Base-by-base conservation (phyloP, 768 basidiomycete genomes). In the Xerocomus potaroensis region DNA sequence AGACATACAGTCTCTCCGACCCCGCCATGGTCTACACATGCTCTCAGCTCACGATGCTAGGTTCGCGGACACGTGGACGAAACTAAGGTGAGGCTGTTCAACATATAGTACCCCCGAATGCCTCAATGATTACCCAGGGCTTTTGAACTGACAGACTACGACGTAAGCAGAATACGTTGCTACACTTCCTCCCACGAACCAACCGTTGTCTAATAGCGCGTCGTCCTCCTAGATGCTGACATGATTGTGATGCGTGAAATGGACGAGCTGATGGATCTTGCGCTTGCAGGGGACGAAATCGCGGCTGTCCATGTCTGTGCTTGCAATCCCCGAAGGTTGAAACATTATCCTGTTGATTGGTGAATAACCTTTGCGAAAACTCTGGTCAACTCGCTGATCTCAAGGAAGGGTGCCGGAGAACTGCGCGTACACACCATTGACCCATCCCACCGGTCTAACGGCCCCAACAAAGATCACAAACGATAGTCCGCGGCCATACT, bases 321-420 rank as follows among this genome's bases (percentile, higher is more conserved):
- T 4, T 99, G 95, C 71, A 99, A 99, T 66, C 95, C 94, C 7
- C 78, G 82, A 31, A 84, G 81, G 60, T 63, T 95, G 16, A 50
- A 74, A 3, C 90, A 94, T 64, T 99, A 99, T 68, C 95, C 95
- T 8, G 57, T 67, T 4, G 92, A 96, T 62, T 99, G 95, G 96
- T 76, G 42, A 62, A 71, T 40, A 29, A 23, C 5, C 32, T 38
- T 45, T 27, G n/a, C 30, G 24, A n/a, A 24, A 3, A 22, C 4
- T 19, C 34, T 16, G 7, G 4, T 34, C 45, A 33, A 14, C 24
- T 37, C 30, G 26, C 50, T 51, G 34, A 45, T 35, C 34, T 33
- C 34, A 41, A 14, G 55, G 1, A 51, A 97, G 95, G 95, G 75
- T 81, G 31, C 93, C 95, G n/a, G 81, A 71, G 49, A 97, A 98